Evolutionary conservation across 176 grass and related monocot genomes (phyloP), one percentile per base, ranked within the genome.

Genomic region (Triticum dicoccoides): DNA sequence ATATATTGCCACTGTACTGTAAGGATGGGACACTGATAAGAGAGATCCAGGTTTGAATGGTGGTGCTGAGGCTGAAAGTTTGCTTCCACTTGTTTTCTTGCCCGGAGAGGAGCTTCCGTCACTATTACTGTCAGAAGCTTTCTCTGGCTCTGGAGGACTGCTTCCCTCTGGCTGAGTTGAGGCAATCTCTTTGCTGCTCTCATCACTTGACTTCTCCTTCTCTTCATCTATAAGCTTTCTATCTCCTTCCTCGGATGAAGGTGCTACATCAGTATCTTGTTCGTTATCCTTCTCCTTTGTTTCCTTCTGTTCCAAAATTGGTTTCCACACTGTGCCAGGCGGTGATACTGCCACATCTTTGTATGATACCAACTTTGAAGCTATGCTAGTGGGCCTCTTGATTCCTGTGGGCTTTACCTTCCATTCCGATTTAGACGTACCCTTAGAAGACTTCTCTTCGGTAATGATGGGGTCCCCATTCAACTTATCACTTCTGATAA

Each of bases 31-130:
- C 90, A 98, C 74, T 12, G 92, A 85, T 54, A 95, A 83, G 8
- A 92, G 76, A 4, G 94, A 94, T 65, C 94, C 87, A 34, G 97
- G 97, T 81, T 94, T 99, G 86, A 99, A 99, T 47, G 97, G 97
- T 81, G 94, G 97, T 6, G 97, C 97, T 67, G 90, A 99, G 85
- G 97, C 97, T 79, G 97, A 99, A 69, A 99, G 92, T 79, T 99
- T 99, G 89, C 97, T 97, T 85, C 89, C 90, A 83, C 69, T 88
- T 74, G 69, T 82, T 78, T 91, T 92, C 77, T 96, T 96, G 21
- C 76, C 13, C 33, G 72, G 79, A 34, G 86, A 85, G 59, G 85
- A 87, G 56, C 89, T 84, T 79, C 91, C 85, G 2, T 89, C 76
- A 27, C 81, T 85, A 51, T 88, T 86, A 64, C 86, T 93, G 47